Evolutionary conservation across 2,329 filamentous ascomycete genomes (phyloP).

Genomic region (Mariannaea sp.): DNA sequence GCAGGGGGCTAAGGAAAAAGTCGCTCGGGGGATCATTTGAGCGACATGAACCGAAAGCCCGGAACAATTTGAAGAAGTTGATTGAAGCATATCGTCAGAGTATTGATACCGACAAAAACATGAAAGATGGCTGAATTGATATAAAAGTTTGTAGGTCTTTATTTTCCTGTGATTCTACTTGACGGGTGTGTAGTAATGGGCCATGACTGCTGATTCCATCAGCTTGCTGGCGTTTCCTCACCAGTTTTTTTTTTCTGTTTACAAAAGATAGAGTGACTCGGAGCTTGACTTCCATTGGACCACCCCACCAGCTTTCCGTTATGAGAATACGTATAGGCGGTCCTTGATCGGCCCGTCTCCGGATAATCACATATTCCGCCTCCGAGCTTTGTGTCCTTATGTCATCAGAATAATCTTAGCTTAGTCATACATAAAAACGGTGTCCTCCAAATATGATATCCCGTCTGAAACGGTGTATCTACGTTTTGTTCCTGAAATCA

Average conservation of each 20-base stretch:
- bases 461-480: constrained; percentile 8
- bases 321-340: constrained; percentile 4
- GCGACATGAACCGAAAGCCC: constrained; percentile 21
- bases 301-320: constrained; percentile 15
- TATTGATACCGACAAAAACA: constrained; percentile 12
- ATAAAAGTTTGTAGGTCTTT: background rate
- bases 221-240: background rate
- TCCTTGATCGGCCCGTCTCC: constrained; percentile 17
- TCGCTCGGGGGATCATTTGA: constrained; percentile 24
- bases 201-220: background rate
- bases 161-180: background rate
- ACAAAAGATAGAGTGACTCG: constrained; percentile 19
- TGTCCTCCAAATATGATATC: background rate
- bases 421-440: background rate
- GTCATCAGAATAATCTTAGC: background rate
- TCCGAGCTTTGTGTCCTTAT: constrained; percentile 9
- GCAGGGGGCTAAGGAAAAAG: constrained; percentile 14
- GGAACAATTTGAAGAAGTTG: constrained; percentile 12
- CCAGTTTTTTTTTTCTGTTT: background rate
- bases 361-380: constrained; percentile 19
- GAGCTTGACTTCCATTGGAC: constrained; percentile 19
- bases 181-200: too few relatives aligned
- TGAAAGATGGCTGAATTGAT: constrained; percentile 4
- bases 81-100: constrained; percentile 11
- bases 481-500: constrained; percentile 4